These are phyloP conservation scores for Podaxis rugospora DNA, from an alignment of 768 basidiomycete species.

Conservation along the genomic window DNA sequence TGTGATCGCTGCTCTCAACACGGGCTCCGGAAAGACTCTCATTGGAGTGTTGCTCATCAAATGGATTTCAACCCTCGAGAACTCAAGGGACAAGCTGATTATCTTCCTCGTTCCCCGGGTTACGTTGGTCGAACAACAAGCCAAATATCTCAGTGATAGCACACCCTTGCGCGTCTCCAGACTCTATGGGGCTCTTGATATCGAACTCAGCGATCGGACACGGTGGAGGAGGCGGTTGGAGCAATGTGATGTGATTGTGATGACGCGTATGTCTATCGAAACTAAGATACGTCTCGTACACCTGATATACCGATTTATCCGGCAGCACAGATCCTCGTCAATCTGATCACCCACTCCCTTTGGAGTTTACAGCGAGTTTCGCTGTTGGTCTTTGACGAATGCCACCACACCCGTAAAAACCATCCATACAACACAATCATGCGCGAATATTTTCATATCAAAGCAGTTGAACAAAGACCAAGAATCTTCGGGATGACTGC, in stretches of 20 bases:
- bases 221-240: constrained; percentile 65
- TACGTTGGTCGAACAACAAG: constrained; percentile 81
- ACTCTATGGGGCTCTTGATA: constrained; percentile 66
- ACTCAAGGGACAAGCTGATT: constrained; percentile 51
- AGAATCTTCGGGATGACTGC: constrained; percentile 95
- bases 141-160: constrained; percentile 56
- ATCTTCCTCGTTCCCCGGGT: constrained; percentile 87
- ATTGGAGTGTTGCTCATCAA: constrained; percentile 73
- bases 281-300: background rate
- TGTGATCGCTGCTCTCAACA: constrained; percentile 70
- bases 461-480: constrained; percentile 43
- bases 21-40: constrained; percentile 77
- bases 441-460: constrained; percentile 56
- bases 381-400: constrained; percentile 78
- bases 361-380: constrained; percentile 69
- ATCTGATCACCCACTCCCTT: constrained; percentile 75
- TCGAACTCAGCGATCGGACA: constrained; percentile 61
- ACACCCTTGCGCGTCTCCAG: constrained; percentile 65
- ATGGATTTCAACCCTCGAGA: constrained; percentile 57
- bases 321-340: constrained; percentile 78
- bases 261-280: constrained; percentile 57
- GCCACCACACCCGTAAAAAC: constrained; percentile 72
- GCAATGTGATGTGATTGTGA: constrained; percentile 71
- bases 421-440: constrained; percentile 79
- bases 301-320: background rate